Base-by-base conservation (phyloP, 1,284 basidiomycete genomes). In the Puccinia triticina region DNA sequence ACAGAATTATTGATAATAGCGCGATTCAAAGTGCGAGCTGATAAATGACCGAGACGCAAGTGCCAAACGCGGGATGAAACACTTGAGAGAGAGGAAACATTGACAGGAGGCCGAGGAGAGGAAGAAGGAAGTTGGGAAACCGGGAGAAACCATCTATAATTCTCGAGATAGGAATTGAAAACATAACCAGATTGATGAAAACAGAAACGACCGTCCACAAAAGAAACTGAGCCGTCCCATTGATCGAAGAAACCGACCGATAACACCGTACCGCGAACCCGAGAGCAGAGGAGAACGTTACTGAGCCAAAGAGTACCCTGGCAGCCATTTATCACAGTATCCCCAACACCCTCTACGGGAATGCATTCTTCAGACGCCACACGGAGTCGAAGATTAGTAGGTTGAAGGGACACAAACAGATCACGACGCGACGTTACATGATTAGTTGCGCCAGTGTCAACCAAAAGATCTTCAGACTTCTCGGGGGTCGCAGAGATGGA, bases 341-440 rank as follows among this genome's bases (percentile, higher is more conserved):
- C 34, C 21, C 64, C 64, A 23, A 67, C 18, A n/a, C 64, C 64
- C 37, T 40, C 64, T 67, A 67, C 64, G 37, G 64, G 40, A 43
- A 67, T 14, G 34, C 37, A n/a, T 40, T 67, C 64, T 67, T 67
- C 18, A 14, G 64, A 67, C 4, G 64, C 64, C 5, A 67, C 64
- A n/a, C 64, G 64, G 2, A 67, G 40, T 21, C 23, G 14, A 3
- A 66, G 23, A 16, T 66, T 43, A 66, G 64, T 32, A 14, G 37
- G 64, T 1, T 18, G 64, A 7, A 66, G 10, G 5, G 23, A n/a
- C 12, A 12, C 40, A 66, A 32, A 66, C 40, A 43, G 12, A 12
- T 12, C 4, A 12, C 40, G 40, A 12, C 12, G 40, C 40, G 40
- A 43, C 40, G 40, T 43, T 43, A 43, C 40, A 43, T 43, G 40